Conservation (phyloP, 1,139 yeast species). For the Trichomonascaceae sp. region DNA sequence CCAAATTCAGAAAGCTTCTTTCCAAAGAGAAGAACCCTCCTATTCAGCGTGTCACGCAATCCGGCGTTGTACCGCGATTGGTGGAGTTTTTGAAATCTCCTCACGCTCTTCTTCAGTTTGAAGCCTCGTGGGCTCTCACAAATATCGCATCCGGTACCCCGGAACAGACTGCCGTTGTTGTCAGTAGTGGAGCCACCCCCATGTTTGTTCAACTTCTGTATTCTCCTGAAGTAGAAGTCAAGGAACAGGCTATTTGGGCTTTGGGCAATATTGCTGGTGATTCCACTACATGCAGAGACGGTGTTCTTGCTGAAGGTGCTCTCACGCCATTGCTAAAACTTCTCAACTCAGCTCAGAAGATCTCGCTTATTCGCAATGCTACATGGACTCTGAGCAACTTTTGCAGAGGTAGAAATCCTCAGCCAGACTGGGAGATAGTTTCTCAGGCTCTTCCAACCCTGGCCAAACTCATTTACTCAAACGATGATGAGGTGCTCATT, state of each 20-base stretch:
- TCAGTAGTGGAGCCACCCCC: slow-evolving; percentile 92
- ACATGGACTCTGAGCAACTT: slow-evolving; percentile 96
- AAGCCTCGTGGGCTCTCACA: slow-evolving; percentile 98
- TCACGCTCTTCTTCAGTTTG: slow-evolving; percentile 85
- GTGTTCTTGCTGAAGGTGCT: slow-evolving; percentile 77
- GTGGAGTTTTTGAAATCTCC: slow-evolving; percentile 77
- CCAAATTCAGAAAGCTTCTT: slow-evolving; percentile 85
- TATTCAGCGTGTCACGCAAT: slow-evolving; percentile 82
- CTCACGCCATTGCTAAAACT: slow-evolving; percentile 80
- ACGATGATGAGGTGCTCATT: slow-evolving; percentile 87
- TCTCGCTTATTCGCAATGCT: slow-evolving; percentile 83
- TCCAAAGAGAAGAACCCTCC: slow-evolving; percentile 98
- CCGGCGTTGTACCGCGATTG: slow-evolving; percentile 88
- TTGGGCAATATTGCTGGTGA: slow-evolving; percentile 99
- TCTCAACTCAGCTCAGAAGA: slow-evolving; percentile 73
- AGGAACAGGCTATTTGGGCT: slow-evolving; percentile 99
- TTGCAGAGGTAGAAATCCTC: slow-evolving; percentile 95
- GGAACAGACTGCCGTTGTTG: slow-evolving; percentile 83
- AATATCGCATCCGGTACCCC: slow-evolving; percentile 96
- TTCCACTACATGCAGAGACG: slow-evolving; percentile 82
- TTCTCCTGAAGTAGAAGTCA: slow-evolving; percentile 81
- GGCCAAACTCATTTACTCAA: slow-evolving; percentile 82
- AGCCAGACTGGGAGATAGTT: slow-evolving; percentile 88
- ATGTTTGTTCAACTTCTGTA: slow-evolving; percentile 74
- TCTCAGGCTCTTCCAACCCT: slow-evolving; percentile 86